Conservation (phyloP, 768 basidiomycete species). For the Sporobolomyces phaffii region DNA sequence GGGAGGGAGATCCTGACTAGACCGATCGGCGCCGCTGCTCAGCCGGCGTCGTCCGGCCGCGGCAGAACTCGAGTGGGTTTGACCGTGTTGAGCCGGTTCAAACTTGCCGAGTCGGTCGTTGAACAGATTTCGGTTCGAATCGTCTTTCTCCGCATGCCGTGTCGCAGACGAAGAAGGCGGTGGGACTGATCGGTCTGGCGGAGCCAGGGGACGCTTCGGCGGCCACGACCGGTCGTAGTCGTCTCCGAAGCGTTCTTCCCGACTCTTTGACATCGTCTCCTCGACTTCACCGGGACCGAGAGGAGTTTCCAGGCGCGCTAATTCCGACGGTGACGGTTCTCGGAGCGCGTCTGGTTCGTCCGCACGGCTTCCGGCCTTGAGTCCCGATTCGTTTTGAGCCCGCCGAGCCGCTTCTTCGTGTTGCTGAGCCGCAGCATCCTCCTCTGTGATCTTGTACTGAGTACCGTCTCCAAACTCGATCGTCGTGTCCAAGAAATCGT, state of each 20-base stretch:
- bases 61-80: conserved; percentile 8
- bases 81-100: conserved; percentile 56
- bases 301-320: conserved; percentile 26
- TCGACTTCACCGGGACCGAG: conserved; percentile 36
- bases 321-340: conserved; percentile 42
- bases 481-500: conserved; percentile 77
- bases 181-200: conserved; percentile 11
- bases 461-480: conserved; percentile 95
- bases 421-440: conserved; percentile 23
- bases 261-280: conserved; percentile 56
- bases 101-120: conserved; percentile 87
- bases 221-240: conserved; percentile 97
- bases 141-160: conserved; percentile 48
- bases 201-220: conserved; percentile 52
- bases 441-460: conserved; percentile 69
- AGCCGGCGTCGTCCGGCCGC: not conserved
- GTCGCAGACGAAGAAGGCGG: conserved; percentile 13
- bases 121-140: conserved; percentile 69
- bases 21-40: not conserved
- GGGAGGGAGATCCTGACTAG: conserved; percentile 7
- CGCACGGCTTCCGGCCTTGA: conserved; percentile 24
- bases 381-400: not conserved
- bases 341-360: conserved; percentile 26
- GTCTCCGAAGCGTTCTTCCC: conserved; percentile 83
- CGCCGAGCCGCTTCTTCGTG: conserved; percentile 1